Conservation (phyloP, 306 rosid species). For the Hylodesmum podocarpum region DNA sequence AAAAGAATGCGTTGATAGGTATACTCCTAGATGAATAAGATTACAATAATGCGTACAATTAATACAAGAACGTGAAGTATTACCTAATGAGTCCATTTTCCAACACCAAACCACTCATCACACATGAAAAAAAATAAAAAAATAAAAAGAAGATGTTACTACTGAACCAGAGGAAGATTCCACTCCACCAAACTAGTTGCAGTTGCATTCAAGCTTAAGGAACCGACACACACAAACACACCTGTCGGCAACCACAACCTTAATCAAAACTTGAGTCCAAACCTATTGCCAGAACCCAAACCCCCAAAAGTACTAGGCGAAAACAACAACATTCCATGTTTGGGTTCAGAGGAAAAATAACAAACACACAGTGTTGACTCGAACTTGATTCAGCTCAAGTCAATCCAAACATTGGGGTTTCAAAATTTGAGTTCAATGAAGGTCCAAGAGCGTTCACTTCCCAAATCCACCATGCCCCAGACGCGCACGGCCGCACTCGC, state of each 20-base stretch:
- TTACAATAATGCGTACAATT: background rate
- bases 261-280: constrained; percentile 1
- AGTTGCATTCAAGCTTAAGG: constrained; percentile 62
- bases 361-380: background rate
- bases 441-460: constrained; percentile 76
- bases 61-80: constrained; percentile 21
- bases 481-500: constrained; percentile 49
- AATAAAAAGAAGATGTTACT: background rate
- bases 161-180: constrained; percentile 31
- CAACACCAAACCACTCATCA: constrained; percentile 27
- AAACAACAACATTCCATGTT: background rate
- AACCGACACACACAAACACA: constrained; percentile 44
- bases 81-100: constrained; percentile 37
- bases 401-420: constrained; percentile 17
- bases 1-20: background rate
- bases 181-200: constrained; percentile 52
- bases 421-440: constrained; percentile 47
- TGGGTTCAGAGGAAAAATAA: constrained; percentile 1
- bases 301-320: too few relatives aligned
- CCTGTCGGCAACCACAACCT: constrained; percentile 63
- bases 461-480: constrained; percentile 59
- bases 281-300: background rate
- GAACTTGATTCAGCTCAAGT: constrained; percentile 33
- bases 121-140: background rate
- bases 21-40: background rate